Conservation (phyloP, 1,284 basidiomycete genomes). For the Hortiboletus rubellus region DNA sequence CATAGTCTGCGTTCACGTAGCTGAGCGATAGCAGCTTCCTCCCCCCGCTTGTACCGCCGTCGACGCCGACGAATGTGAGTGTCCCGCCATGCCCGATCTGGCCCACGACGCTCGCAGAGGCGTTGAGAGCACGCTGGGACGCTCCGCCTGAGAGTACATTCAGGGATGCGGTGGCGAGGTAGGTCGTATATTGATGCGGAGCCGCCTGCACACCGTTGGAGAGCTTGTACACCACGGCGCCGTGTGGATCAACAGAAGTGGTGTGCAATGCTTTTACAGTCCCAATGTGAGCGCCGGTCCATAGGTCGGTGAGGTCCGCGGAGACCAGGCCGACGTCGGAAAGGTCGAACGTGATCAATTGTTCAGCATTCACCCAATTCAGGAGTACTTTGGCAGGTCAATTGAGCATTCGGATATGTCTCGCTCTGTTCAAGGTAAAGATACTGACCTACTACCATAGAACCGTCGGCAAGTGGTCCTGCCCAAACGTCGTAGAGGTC, state of each 20-base stretch:
- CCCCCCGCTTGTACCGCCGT: slow-evolving; percentile 10
- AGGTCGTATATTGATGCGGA: not conserved
- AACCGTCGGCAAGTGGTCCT: slow-evolving; percentile 50
- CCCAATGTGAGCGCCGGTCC: slow-evolving; percentile 3
- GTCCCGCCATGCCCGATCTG: slow-evolving; percentile 5
- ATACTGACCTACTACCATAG: slow-evolving; percentile 43
- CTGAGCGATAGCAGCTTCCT: slow-evolving; percentile 7
- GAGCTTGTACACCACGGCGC: slow-evolving; percentile 10
- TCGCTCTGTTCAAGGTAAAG: not conserved
- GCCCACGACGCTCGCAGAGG: not conserved
- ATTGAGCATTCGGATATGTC: not conserved
- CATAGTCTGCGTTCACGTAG: slow-evolving; percentile 16
- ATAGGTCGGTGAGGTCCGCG: slow-evolving; percentile 9
- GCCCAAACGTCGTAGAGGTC: slow-evolving; percentile 53
- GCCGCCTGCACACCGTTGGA: not conserved
- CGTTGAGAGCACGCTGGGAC: not conserved
- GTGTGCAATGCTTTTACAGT: not conserved
- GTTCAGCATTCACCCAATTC: slow-evolving; percentile 5
- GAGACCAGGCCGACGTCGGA: slow-evolving; percentile 8
- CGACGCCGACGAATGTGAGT: slow-evolving; percentile 9
- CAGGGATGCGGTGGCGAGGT: slow-evolving; percentile 3
- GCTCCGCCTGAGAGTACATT: slow-evolving; percentile 10
- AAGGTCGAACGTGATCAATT: slow-evolving; percentile 10
- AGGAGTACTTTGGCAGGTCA: slow-evolving; percentile 1
- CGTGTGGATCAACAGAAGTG: not conserved